These are phyloP conservation scores for Leccinum barrowsii DNA, from an alignment of 768 basidiomycete species.

Conservation along the genomic window DNA sequence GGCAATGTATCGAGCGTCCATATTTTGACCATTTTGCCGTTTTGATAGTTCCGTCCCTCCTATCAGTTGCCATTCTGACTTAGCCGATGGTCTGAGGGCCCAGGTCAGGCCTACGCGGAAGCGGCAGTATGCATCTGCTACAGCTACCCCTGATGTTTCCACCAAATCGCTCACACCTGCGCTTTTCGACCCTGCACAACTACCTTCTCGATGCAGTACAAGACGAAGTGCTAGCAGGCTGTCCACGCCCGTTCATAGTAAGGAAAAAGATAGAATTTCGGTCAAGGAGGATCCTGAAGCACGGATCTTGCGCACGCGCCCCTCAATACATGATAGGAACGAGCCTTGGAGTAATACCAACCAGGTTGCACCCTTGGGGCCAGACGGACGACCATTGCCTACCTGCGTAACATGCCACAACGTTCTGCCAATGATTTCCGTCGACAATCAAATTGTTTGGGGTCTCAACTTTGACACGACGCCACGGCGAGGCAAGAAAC, in stretches of 20 bases:
- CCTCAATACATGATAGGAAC: slow-evolving; percentile 33
- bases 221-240: slow-evolving; percentile 31
- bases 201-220: slow-evolving; percentile 24
- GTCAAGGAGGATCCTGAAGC: slow-evolving; percentile 50
- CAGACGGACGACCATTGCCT: slow-evolving; percentile 66
- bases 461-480: slow-evolving; percentile 54
- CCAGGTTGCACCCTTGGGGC: slow-evolving; percentile 47
- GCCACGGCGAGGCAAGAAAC: slow-evolving; percentile 45
- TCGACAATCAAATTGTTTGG: slow-evolving; percentile 74
- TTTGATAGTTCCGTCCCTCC: slow-evolving; percentile 25
- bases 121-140: slow-evolving; percentile 44
- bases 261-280: slow-evolving; percentile 39
- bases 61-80: slow-evolving; percentile 28
- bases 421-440: slow-evolving; percentile 70
- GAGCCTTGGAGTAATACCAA: slow-evolving; percentile 40
- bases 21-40: slow-evolving; percentile 10
- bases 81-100: slow-evolving; percentile 22
- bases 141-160: slow-evolving; percentile 45
- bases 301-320: slow-evolving; percentile 49
- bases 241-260: slow-evolving; percentile 29
- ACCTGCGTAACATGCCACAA: slow-evolving; percentile 70
- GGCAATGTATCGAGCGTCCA: slow-evolving; percentile 1
- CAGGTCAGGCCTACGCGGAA: slow-evolving; percentile 57
- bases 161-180: slow-evolving; percentile 39
- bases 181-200: slow-evolving; percentile 24